Base-by-base conservation (phyloP, 345 rosid genomes). In the Salix brachista region DNA sequence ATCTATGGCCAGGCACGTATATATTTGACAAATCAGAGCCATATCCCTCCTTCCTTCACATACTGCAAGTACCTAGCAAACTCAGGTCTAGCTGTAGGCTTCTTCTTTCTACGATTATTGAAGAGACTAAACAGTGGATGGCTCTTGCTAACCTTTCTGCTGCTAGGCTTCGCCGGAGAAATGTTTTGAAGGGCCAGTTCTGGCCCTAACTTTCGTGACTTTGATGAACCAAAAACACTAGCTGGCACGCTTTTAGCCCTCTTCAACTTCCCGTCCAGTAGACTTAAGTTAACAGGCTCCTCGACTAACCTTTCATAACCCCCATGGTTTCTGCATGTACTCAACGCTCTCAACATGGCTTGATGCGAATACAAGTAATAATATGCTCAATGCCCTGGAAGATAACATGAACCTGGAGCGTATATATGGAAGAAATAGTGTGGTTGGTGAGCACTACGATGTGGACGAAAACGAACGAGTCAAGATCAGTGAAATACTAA, bases 91-190 rank as follows among this genome's bases (percentile, higher is more conserved):
- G 95, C 87, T 8, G 91, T 89, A 16, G 91, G 66, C 67, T 79
- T 87, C 91, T 86, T 91, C 84, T 86, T 88, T 32, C 88, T 83
- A 6, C 89, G 82, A 10, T 39, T n/a, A 25, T 84, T 78, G 16
- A 93, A 90, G 39, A 91, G 85, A 73, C 89, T 85, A 50, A 93
- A 60, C 1, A 91, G 78, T 1, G 95, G 98, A 37, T 91, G 98
- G 61, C 71, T 83, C 79, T 89, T 84, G 46, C 46, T 56, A 3
- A 50, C 71, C 84, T 86, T 88, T 74, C 70, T 89, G 18, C 50
- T 14, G 2, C 41, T 60, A 9, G 85, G 12, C n/a, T 80, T 78
- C 67, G 30, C 79, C 75, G 50, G 76, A 41, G 39, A 3, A 41
- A 60, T 70, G 3, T 54, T 23, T 0, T 36, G 78, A 26, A 67